phyloP scores from a whole-genome alignment of 345 rosid species.

The Corchorus capsularis region DNA sequence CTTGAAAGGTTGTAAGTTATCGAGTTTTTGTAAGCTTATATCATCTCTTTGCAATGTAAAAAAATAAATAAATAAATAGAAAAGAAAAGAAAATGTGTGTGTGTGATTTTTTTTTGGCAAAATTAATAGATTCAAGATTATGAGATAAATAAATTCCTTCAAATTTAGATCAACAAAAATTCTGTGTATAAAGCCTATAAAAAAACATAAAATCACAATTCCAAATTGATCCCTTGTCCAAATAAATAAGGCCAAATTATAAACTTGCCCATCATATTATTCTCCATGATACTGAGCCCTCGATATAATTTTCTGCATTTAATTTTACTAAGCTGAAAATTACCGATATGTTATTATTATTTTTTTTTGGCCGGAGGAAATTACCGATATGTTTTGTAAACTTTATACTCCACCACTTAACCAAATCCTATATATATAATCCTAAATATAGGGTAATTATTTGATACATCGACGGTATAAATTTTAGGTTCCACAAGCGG shows the following conservation, averaged over 20 bases:
- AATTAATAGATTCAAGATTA: no score
- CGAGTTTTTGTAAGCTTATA: no score
- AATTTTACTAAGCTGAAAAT: slow-evolving; percentile 4
- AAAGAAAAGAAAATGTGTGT: no score
- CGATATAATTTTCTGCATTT: neutral
- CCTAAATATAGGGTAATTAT: no score
- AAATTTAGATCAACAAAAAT: neutral
- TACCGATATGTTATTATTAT: neutral
- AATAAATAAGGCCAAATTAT: slow-evolving; percentile 1
- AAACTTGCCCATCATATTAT: neutral
- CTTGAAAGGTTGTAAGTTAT: no score
- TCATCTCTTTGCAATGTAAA: no score
- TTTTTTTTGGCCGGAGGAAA: neutral
- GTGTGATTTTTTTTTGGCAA: no score
- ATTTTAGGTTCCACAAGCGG: no score
- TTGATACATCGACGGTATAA: no score
- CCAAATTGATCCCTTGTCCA: slow-evolving; percentile 2
- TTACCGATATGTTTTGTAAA: neutral
- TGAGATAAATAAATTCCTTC: neutral
- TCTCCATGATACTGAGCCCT: neutral
- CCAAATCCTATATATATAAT: no score
- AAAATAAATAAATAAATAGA: no score
- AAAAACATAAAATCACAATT: neutral
- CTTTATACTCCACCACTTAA: no score
- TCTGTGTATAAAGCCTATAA: neutral